Conservation (phyloP, 257 asterid species). For the Lycium ferocissimum region DNA sequence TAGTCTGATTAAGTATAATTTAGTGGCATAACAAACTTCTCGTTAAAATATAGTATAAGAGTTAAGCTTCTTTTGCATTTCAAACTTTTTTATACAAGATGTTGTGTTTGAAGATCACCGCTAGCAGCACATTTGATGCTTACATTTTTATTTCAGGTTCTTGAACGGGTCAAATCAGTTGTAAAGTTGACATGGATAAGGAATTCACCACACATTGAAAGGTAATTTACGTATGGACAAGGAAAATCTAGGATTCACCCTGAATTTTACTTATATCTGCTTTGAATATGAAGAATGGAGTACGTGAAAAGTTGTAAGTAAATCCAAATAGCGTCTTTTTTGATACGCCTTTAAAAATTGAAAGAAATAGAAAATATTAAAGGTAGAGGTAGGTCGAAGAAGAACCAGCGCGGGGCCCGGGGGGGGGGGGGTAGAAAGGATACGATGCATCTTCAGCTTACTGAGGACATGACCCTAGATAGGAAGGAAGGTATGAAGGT, state of each 20-base stretch:
- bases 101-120: neutral
- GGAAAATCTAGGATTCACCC: conserved; percentile 1
- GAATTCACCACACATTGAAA: conserved; percentile 69
- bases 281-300: neutral
- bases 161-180: conserved; percentile 61
- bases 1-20: conserved; percentile 6
- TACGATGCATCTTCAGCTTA: no score
- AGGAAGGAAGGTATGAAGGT: no score
- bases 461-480: no score
- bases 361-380: no score
- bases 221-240: conserved; percentile 48
- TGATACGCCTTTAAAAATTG: neutral
- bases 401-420: no score
- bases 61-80: neutral
- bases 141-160: conserved; percentile 63
- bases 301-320: neutral
- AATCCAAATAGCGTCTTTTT: neutral
- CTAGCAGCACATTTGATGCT: conserved; percentile 24
- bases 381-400: no score
- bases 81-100: neutral
- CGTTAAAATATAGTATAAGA: neutral
- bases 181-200: conserved; percentile 84
- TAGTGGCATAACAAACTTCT: neutral
- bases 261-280: conserved; percentile 1
- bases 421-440: no score